Percentiles rank a stretch among this genome's conserved stretches.
phyloP scores from a whole-genome alignment of 164 flowering plant species.

The Saururus chinensis region DNA sequence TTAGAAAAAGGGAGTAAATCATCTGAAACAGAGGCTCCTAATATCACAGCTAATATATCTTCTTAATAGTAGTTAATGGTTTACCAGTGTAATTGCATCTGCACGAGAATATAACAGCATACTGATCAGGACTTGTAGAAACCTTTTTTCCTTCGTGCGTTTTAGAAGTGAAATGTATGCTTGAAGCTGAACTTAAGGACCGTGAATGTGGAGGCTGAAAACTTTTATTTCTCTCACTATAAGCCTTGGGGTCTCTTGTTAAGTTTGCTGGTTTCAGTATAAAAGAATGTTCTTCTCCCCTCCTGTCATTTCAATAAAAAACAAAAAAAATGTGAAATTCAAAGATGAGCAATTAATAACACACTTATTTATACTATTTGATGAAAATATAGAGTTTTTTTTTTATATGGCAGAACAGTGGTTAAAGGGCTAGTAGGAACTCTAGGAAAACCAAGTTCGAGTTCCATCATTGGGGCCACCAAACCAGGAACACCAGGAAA shows the following conservation, averaged over 20 bases:
- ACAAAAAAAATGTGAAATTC: background rate
- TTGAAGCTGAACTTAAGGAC: conserved; percentile 29
- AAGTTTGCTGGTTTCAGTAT: conserved; percentile 75
- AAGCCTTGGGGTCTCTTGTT: conserved; percentile 37
- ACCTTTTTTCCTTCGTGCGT: conserved; percentile 26
- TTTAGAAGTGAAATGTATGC: conserved; percentile 25
- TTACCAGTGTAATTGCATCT: conserved; percentile 94
- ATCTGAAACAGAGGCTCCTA: background rate
- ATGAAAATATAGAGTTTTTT: too few relatives aligned
- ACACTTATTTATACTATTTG: too few relatives aligned
- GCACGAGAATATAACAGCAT: conserved; percentile 81
- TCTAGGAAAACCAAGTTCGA: too few relatives aligned
- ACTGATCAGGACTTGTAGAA: conserved; percentile 40
- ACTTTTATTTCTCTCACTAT: conserved; percentile 25
- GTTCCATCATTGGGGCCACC: too few relatives aligned
- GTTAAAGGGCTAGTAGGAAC: too few relatives aligned
- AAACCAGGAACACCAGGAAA: too few relatives aligned
- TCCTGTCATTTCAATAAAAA: conserved; percentile 37
- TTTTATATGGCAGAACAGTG: too few relatives aligned
- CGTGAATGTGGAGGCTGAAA: conserved; percentile 26
- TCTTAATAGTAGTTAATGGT: background rate
- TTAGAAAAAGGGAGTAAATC: background rate
- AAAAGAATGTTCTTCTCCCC: conserved; percentile 95
- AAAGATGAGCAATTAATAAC: background rate
- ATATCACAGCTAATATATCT: background rate